phyloP scores from a whole-genome alignment of 2,329 filamentous ascomycete species.

The Mariannaea elegans region DNA sequence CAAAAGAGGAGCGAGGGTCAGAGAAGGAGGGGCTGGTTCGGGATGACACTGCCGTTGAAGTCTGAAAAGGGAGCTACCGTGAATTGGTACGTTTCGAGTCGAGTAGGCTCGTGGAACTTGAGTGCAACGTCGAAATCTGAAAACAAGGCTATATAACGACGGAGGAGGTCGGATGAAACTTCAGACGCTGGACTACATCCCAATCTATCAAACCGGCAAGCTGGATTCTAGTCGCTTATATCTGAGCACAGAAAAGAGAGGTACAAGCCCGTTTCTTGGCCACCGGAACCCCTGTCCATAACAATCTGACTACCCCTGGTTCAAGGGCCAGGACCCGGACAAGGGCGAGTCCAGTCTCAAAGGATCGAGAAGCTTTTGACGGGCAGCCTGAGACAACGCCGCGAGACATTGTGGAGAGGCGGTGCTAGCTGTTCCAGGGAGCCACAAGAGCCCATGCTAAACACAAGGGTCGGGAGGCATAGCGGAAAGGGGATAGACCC shows the following conservation, averaged over 20 bases:
- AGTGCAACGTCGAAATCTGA: constrained; percentile 33
- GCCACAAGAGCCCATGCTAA: constrained; percentile 25
- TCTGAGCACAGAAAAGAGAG: constrained; percentile 27
- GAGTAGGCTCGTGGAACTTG: constrained; percentile 26
- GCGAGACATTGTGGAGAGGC: constrained; percentile 29
- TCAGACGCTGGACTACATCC: constrained; percentile 33
- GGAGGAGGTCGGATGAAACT: constrained; percentile 36
- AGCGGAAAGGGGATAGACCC: constrained; percentile 37
- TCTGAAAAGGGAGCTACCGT: constrained; percentile 30
- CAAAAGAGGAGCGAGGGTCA: constrained; percentile 37
- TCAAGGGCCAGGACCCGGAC: constrained; percentile 16
- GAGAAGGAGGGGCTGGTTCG: constrained; percentile 35
- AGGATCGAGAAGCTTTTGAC: constrained; percentile 37
- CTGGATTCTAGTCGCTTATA: constrained; percentile 34
- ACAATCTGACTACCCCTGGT: constrained; percentile 27
- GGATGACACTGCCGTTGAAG: constrained; percentile 33
- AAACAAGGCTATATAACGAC: constrained; percentile 40
- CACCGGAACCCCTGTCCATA: constrained; percentile 31
- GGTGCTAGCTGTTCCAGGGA: constrained; percentile 26
- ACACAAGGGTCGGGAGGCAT: constrained; percentile 28
- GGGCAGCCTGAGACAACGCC: constrained; percentile 32
- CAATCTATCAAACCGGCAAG: constrained; percentile 33
- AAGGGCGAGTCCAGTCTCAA: constrained; percentile 18
- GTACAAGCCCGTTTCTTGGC: constrained; percentile 27
- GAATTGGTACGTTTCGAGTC: constrained; percentile 40